These are phyloP conservation scores for Funneliformis geosporum DNA, from an alignment of 192 early-diverging fungal genomes.

Conservation along the genomic window DNA sequence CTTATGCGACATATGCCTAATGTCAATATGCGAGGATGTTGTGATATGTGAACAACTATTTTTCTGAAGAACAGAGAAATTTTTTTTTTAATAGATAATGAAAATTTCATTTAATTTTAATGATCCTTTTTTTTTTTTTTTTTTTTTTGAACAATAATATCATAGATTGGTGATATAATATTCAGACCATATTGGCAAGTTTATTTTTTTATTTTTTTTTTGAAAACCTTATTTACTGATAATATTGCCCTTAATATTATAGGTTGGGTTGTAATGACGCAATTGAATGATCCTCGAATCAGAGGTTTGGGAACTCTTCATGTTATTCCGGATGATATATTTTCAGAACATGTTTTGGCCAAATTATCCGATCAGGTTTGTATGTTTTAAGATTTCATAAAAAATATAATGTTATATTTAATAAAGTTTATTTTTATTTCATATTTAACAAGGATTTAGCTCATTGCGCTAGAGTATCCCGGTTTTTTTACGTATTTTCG, in stretches of 20 bases:
- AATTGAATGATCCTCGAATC: background rate
- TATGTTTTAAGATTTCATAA: background rate
- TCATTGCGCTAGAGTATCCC: slow-evolving; percentile 22
- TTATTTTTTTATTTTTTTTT: too few species aligned
- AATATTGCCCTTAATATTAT: background rate
- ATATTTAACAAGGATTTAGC: slow-evolving; percentile 13
- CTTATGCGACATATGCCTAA: slow-evolving; percentile 21
- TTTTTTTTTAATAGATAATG: background rate
- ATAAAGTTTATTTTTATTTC: background rate
- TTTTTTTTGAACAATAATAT: background rate
- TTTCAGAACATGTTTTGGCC: background rate
- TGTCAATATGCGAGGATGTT: slow-evolving; percentile 8
- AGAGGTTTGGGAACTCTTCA: background rate
- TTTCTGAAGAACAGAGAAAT: background rate
- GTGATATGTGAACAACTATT: slow-evolving; percentile 16
- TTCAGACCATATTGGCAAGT: too few species aligned
- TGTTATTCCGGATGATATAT: slow-evolving; percentile 6
- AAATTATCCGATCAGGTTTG: background rate
- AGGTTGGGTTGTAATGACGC: background rate
- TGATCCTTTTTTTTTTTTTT: background rate
- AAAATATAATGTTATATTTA: background rate
- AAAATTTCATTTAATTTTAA: background rate
- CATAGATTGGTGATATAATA: too few species aligned
- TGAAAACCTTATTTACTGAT: background rate
- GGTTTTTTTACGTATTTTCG: slow-evolving; percentile 40